A percentile compares a stretch with the other conserved stretches of the same genome.
These are phyloP conservation scores for Jasminum sambac DNA, from an alignment of 257 asterid genomes.

Conservation along the genomic window DNA sequence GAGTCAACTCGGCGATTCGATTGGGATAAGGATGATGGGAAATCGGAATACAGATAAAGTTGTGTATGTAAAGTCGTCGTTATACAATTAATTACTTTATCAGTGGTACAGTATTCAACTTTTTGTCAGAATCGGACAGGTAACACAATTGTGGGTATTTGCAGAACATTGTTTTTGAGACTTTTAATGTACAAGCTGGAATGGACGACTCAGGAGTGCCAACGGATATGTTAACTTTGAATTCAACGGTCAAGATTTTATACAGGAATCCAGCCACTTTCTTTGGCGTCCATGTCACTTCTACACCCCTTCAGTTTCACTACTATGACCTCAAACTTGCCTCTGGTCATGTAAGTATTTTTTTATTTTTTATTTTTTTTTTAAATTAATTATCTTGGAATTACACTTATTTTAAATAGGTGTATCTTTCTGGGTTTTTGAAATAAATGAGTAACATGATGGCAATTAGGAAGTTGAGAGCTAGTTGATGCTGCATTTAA, in stretches of 20 bases:
- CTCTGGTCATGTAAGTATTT: conserved; percentile 65
- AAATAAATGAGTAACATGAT: not conserved
- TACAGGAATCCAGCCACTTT: conserved; percentile 79
- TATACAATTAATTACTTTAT: conserved; percentile 25
- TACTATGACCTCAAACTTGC: conserved; percentile 69
- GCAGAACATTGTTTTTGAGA: conserved; percentile 70
- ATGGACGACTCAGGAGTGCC: conserved; percentile 81
- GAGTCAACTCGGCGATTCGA: conserved; percentile 1
- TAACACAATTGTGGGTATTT: not conserved
- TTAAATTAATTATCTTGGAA: no score
- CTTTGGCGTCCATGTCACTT: conserved; percentile 82
- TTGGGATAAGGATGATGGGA: not conserved
- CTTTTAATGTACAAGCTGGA: conserved; percentile 87
- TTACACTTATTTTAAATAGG: no score
- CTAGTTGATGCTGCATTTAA: not conserved
- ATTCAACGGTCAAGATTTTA: conserved; percentile 78
- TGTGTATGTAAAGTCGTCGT: conserved; percentile 5
- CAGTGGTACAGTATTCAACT: conserved; percentile 18
- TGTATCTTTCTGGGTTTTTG: not conserved
- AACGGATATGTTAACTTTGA: conserved; percentile 87
- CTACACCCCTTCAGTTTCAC: conserved; percentile 71
- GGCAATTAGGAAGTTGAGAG: not conserved
- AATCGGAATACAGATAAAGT: conserved; percentile 1
- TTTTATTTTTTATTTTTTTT: not conserved
- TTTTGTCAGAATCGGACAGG: conserved; percentile 26